phyloP scores from a whole-genome alignment of 495 filamentous ascomycete species.

The Thozetella sp. region DNA sequence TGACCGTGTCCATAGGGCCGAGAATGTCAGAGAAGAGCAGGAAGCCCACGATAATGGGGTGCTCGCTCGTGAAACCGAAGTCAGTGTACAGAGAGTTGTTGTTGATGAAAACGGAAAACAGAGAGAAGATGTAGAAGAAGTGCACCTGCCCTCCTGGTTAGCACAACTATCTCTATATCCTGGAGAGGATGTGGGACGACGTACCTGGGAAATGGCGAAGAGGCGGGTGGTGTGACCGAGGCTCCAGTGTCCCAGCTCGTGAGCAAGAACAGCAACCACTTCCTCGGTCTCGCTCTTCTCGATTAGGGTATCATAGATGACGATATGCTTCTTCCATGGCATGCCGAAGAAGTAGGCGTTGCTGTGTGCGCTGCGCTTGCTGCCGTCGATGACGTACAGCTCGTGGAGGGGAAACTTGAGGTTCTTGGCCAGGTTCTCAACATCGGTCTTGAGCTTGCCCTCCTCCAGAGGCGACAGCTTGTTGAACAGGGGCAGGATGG shows the following conservation, averaged over 20 bases:
- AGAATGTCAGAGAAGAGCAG: conserved; percentile 94
- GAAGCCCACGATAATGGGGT: conserved; percentile 95
- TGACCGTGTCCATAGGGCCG: conserved; percentile 84
- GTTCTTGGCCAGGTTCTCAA: conserved; percentile 81
- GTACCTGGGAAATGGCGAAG: conserved; percentile 85
- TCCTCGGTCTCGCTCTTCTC: conserved; percentile 91
- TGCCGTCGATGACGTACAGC: conserved; percentile 95
- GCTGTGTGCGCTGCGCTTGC: conserved; percentile 94
- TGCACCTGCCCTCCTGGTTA: conserved; percentile 53
- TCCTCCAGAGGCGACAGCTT: conserved; percentile 92
- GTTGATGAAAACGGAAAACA: conserved; percentile 97
- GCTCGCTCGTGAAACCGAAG: conserved; percentile 84
- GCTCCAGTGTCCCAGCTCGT: conserved; percentile 97
- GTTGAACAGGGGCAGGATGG: conserved; percentile 96
- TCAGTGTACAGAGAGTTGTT: conserved; percentile 87
- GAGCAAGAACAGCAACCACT: conserved; percentile 91
- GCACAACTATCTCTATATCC: background rate
- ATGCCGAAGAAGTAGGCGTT: conserved; percentile 99
- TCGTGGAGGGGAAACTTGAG: conserved; percentile 90
- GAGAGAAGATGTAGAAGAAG: conserved; percentile 93
- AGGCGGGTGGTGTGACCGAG: conserved; percentile 92
- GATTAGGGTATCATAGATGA: conserved; percentile 96
- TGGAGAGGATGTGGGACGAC: conserved; percentile 10
- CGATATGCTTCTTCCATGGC: conserved; percentile 99
- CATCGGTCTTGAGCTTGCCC: conserved; percentile 81